Base-by-base conservation (phyloP, 768 basidiomycete genomes). In the Russula sp. region DNA sequence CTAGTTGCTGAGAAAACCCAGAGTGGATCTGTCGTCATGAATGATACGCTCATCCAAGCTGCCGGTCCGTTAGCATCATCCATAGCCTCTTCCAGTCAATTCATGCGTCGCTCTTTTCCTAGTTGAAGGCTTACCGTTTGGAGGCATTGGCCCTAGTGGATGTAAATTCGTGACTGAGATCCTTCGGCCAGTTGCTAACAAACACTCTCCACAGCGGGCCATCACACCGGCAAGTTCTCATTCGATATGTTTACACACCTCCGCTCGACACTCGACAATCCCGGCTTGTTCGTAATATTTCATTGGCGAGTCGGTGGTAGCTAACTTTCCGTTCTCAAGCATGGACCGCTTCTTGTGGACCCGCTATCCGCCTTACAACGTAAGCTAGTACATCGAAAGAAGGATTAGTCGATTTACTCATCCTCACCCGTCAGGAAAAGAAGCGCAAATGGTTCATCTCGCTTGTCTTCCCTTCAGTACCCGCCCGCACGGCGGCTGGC, bases 231-330 rank as follows among this genome's bases (percentile, higher is more conserved):
- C 40, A 91, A 91, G 70, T 87, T 77, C 69, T 76, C 78, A 5
- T 94, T 93, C 67, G 87, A 91, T 63, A 76, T 81, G 70, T 94
- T 94, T 75, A 91, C 89, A 0, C 90, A 93, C 70, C 67, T 82
- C 31, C 81, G 92, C 56, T 71, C 85, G 5, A 82, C 86, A 0
- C 48, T 81, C 9, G 76, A 79, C 65, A 75, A 73, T 3, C 81
- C 78, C 40, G 62, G 70, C 59, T 80, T 74, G 77, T 76, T 60
- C 51, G 72, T 70, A 6, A 35, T 14, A 13, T 48, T 47, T 48
- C 62, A 3, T 50, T 40, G 27, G 16, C 16, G 31, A 32, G 10
- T 27, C 2, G 11, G 20, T 13, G 20, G 6, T 27, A 5, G 5
- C 51, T 47, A 31, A 61, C 34, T 32, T 11, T 42, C 45, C 16